Conservation (phyloP, 208 protist species). For the Acanthamoeba triangularis region DNA sequence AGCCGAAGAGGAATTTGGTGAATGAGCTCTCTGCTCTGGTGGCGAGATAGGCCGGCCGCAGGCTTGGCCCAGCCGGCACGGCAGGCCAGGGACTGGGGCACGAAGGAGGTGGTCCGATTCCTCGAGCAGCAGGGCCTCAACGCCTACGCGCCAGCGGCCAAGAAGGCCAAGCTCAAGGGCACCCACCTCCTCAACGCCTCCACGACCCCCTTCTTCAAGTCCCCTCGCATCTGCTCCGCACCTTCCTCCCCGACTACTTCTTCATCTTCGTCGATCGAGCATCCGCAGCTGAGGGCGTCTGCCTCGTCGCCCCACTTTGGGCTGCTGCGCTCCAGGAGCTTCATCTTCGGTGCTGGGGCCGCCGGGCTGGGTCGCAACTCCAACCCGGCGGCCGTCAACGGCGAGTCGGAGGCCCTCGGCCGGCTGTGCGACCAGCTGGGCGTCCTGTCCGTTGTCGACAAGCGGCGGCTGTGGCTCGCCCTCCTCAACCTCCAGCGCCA, state of each 20-base stretch:
- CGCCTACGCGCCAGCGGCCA: neutral
- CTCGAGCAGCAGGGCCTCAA: neutral
- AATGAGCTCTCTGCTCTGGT: no score
- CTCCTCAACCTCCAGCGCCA: neutral
- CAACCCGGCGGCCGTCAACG: neutral
- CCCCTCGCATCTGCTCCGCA: neutral
- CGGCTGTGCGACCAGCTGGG: neutral
- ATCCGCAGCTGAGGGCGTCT: no score
- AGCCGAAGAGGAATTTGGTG: no score
- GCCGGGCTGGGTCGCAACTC: neutral
- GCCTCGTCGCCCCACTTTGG: neutral
- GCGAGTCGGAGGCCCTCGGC: neutral
- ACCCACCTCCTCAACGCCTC: neutral
- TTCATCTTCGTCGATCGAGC: no score
- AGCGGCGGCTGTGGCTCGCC: neutral
- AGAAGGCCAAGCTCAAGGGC: slow-evolving; percentile 3
- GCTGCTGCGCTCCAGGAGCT: neutral
- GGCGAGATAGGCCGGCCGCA: neutral
- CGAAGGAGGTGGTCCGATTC: neutral
- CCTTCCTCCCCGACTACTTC: neutral
- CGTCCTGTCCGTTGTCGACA: neutral
- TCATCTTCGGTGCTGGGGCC: neutral
- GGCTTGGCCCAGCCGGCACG: neutral
- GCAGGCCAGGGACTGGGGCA: neutral
- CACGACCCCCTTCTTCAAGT: neutral